Evolutionary conservation across 805 yeast species (phyloP).

Genomic region (Saturnispora sekii): DNA sequence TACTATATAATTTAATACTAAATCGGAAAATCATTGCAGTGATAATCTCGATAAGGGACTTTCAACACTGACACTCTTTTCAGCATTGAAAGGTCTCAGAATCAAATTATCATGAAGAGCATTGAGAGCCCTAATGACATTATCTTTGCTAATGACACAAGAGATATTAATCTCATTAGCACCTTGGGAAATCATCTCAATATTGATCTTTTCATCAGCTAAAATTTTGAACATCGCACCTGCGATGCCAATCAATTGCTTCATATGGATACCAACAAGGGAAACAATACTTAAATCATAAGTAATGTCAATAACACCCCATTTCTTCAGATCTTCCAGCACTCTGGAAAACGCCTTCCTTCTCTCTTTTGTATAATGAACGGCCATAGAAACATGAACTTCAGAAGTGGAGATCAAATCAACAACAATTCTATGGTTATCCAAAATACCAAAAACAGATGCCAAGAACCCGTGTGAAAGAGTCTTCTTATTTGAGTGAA

Average conservation of each 20-base stretch:
- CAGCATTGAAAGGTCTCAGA: constrained; percentile 32
- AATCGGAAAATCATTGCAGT: not conserved
- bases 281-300: constrained; percentile 86
- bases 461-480: constrained; percentile 94
- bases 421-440: constrained; percentile 76
- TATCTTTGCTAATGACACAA: constrained; percentile 80
- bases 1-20: not conserved
- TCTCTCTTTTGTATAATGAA: constrained; percentile 64
- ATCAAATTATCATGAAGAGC: constrained; percentile 74
- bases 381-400: constrained; percentile 97
- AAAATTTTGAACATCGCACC: constrained; percentile 92
- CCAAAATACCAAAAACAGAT: constrained; percentile 76
- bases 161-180: constrained; percentile 96
- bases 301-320: constrained; percentile 86
- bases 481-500: constrained; percentile 89
- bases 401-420: constrained; percentile 96
- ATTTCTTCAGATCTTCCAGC: constrained; percentile 61
- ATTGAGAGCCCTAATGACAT: constrained; percentile 76
- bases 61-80: constrained; percentile 36
- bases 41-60: constrained; percentile 3
- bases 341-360: constrained; percentile 55
- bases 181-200: constrained; percentile 98
- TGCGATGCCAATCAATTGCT: constrained; percentile 92
- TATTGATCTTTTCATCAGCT: constrained; percentile 85
- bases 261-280: constrained; percentile 94